Evolutionary conservation across 2,329 filamentous ascomycete species (phyloP).

Genomic region (Trichoderma gracile): DNA sequence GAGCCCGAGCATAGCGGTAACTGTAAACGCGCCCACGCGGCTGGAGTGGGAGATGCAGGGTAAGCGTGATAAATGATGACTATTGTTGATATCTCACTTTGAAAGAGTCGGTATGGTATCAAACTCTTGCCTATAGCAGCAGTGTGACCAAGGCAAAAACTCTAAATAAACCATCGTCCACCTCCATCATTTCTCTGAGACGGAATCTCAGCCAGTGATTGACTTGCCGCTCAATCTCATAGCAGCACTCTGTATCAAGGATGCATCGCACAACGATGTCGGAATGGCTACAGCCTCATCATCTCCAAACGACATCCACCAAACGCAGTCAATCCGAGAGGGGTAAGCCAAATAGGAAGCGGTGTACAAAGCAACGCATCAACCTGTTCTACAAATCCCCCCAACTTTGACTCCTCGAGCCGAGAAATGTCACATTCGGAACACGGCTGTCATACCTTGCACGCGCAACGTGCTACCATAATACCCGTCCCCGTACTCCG

Average conservation of each 20-base stretch:
- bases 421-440: not conserved
- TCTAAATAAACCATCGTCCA: too few relatives aligned
- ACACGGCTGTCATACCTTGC: not conserved
- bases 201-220: not conserved
- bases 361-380: not conserved
- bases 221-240: not conserved
- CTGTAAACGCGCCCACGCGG: not conserved
- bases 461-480: too few relatives aligned
- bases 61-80: not conserved
- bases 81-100: too few relatives aligned
- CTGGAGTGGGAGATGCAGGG: not conserved
- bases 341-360: constrained; percentile 1
- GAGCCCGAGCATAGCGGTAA: not conserved
- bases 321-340: not conserved
- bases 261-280: not conserved
- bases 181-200: too few relatives aligned
- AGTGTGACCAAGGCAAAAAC: too few relatives aligned
- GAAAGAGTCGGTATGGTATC: too few relatives aligned
- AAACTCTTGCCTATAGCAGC: too few relatives aligned
- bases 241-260: not conserved
- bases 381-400: not conserved
- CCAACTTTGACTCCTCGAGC: not conserved
- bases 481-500: too few relatives aligned
- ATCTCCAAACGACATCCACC: not conserved
- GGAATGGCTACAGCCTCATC: not conserved